phyloP scores from a whole-genome alignment of 257 asterid species.

The Lithospermum erythrorhizon region DNA sequence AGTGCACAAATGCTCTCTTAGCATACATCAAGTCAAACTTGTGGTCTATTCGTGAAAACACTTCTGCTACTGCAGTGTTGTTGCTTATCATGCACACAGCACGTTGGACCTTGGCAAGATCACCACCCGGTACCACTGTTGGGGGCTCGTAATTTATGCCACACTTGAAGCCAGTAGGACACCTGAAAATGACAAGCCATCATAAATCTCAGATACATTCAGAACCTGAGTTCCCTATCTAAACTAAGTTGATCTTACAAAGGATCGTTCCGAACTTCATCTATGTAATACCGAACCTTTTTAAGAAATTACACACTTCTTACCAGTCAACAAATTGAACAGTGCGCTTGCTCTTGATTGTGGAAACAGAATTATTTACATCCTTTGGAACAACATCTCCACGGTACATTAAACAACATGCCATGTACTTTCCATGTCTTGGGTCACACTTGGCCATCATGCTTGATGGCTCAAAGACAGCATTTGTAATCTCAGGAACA shows the following conservation, averaged over 20 bases:
- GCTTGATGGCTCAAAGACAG: neutral
- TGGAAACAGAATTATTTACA: neutral
- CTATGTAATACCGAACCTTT: neutral
- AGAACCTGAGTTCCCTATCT: too few species aligned
- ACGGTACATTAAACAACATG: neutral
- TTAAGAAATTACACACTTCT: neutral
- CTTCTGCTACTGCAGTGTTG: neutral
- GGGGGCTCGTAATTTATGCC: neutral
- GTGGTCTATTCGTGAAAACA: neutral
- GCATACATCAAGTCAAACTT: neutral
- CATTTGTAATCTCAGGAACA: neutral
- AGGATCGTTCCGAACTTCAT: neutral
- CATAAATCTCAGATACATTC: too few species aligned
- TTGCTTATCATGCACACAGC: neutral
- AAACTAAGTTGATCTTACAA: neutral
- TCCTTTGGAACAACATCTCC: neutral
- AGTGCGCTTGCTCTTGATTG: neutral
- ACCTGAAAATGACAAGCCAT: neutral
- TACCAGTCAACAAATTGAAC: neutral
- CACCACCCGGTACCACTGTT: neutral
- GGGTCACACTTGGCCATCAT: neutral
- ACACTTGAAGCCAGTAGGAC: neutral
- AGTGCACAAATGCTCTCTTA: neutral
- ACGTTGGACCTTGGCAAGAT: neutral
- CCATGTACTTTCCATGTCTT: neutral